Conservation (phyloP, 371 early-diverging fungal species). For the Syncephalastrum racemosum region DNA sequence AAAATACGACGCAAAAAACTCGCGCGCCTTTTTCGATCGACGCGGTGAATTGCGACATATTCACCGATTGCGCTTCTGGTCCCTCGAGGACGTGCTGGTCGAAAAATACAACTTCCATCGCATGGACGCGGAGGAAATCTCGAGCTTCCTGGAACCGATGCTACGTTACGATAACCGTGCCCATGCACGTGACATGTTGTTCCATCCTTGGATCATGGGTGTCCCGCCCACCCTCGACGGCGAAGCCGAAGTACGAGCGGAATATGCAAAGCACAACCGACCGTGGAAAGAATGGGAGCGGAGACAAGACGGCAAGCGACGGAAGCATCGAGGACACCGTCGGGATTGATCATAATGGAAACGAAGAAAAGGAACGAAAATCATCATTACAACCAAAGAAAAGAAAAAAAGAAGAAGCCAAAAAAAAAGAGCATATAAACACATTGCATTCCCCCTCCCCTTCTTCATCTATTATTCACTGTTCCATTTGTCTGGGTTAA, state of each 20-base stretch:
- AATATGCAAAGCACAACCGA: slow-evolving; percentile 24
- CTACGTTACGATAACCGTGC: slow-evolving; percentile 64
- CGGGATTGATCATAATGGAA: no score
- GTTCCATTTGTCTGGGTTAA: no score
- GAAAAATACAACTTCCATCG: slow-evolving; percentile 76
- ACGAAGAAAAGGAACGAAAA: no score
- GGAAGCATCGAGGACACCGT: no score
- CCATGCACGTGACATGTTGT: slow-evolving; percentile 54
- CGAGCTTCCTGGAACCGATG: slow-evolving; percentile 75
- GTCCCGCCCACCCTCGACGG: slow-evolving; percentile 39
- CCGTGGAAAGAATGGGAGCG: slow-evolving; percentile 47
- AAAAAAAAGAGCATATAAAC: no score
- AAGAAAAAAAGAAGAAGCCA: no score
- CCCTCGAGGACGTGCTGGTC: slow-evolving; percentile 76
- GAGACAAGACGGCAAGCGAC: background rate
- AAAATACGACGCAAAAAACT: slow-evolving; percentile 74
- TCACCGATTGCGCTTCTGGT: slow-evolving; percentile 78
- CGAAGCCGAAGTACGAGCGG: slow-evolving; percentile 20
- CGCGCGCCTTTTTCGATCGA: slow-evolving; percentile 76
- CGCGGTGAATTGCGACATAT: slow-evolving; percentile 85
- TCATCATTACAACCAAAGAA: no score
- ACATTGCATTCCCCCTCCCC: no score
- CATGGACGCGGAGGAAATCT: slow-evolving; percentile 59
- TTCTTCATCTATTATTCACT: no score
- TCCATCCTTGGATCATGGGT: slow-evolving; percentile 63